Base-by-base conservation (phyloP, 371 early-diverging fungal species). In the Synchytrium microbalum region DNA sequence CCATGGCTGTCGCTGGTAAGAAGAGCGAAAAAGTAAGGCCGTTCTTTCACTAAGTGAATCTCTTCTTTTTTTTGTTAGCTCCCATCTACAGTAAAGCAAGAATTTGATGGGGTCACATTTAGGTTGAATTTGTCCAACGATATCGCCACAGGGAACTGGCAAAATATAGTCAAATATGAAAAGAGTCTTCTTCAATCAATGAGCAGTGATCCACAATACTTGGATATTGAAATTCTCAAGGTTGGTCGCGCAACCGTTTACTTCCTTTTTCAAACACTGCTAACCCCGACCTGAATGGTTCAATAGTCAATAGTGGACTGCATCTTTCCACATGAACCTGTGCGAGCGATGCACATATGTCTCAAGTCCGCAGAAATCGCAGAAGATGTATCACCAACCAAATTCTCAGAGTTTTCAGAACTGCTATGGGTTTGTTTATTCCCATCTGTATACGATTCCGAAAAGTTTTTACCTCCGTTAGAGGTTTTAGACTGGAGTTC, bases 371-470 rank as follows among this genome's bases (percentile, higher is more conserved):
- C 62, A 5, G 65, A 75, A 38, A 59, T 72, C 25, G 58, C 75
- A 14, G 76, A 67, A 32, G 74, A 74, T 62, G 60, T 67, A 3
- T 67, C 67, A 28, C 54, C 58, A 19, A 16, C 33, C 32, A 26
- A 57, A 16, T 75, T 75, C 59, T 53, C 55, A 2, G 46, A 67
- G 2, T 66, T 71, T 19, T 30, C 69, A 1, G 66, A 64, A 0
- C 25, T 69, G n/a, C 28, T 77, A 59, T 46, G 62, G 10, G 38
- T 79, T 2, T 67, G 75, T 8, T 65, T 79, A 14, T 79, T 74
- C 68, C 79, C 79, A 1, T 76, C 75, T 27, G 71, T 74, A 1
- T 79, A 60, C 58, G 79, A 79, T 31, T 26, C 31, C 8, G 65
- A 59, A 28, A 55, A 28, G 28, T 55, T n/a, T n/a, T 24, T 55